phyloP scores from a whole-genome alignment of 2,329 filamentous ascomycete genomes.

The Coniochaeta ligniaria region DNA sequence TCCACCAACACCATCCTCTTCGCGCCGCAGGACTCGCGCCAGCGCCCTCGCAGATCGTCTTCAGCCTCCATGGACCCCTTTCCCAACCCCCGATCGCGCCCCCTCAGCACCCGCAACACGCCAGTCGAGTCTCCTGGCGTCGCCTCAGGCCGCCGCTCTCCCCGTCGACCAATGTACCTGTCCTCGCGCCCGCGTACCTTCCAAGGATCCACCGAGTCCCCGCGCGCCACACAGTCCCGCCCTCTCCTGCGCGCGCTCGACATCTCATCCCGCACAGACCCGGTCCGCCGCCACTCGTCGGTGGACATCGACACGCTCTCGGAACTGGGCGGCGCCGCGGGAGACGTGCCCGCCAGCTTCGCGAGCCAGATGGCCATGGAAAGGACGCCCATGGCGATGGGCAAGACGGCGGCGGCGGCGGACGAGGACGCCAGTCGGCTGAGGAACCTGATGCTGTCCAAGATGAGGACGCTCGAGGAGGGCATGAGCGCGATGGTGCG shows the following conservation, averaged over 20 bases:
- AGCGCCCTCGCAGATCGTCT: slow-evolving; percentile 28
- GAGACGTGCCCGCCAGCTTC: slow-evolving; percentile 57
- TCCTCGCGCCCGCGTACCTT: slow-evolving; percentile 27
- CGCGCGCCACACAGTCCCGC: slow-evolving; percentile 30
- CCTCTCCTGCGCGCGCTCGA: slow-evolving; percentile 46
- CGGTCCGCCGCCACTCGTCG: slow-evolving; percentile 46
- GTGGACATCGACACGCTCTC: slow-evolving; percentile 69
- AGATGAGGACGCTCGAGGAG: slow-evolving; percentile 91
- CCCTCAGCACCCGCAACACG: slow-evolving; percentile 29
- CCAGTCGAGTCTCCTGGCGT: slow-evolving; percentile 36
- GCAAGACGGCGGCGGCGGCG: neutral
- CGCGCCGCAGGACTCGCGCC: slow-evolving; percentile 51
- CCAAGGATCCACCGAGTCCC: neutral
- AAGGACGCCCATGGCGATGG: neutral
- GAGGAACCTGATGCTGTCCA: slow-evolving; percentile 73
- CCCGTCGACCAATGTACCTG: slow-evolving; percentile 41
- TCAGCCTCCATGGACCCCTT: slow-evolving; percentile 32
- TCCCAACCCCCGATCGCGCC: slow-evolving; percentile 22
- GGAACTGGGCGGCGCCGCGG: slow-evolving; percentile 52
- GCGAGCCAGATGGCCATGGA: slow-evolving; percentile 70
- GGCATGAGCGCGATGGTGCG: slow-evolving; percentile 81
- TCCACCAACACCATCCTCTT: slow-evolving; percentile 82
- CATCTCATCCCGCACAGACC: slow-evolving; percentile 30
- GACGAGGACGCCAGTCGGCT: slow-evolving; percentile 44
- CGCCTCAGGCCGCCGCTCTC: slow-evolving; percentile 44